phyloP scores from a whole-genome alignment of 257 asterid genomes.

The Lantana camara region DNA sequence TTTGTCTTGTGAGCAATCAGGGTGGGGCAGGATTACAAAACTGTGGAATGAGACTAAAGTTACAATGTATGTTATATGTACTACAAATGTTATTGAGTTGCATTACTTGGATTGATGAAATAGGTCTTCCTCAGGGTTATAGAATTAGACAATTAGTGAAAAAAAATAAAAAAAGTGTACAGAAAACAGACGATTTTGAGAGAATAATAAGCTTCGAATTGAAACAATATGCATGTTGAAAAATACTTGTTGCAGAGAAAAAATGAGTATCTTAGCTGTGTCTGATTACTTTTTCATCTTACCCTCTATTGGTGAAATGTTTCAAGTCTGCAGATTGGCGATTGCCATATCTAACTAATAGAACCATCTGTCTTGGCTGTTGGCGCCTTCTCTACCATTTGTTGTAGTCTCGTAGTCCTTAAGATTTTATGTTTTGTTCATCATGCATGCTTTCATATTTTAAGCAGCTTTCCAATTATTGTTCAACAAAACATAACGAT shows the following conservation, averaged over 20 bases:
- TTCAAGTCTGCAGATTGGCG: conserved; percentile 55
- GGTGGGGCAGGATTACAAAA: background rate
- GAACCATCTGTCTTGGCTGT: conserved; percentile 36
- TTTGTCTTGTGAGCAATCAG: background rate
- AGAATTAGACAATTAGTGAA: too few relatives aligned
- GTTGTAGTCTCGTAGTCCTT: conserved; percentile 31
- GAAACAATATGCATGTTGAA: background rate
- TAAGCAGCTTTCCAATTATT: conserved; percentile 18
- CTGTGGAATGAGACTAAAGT: background rate
- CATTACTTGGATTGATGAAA: conserved; percentile 2
- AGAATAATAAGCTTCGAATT: background rate
- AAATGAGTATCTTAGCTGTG: too few relatives aligned
- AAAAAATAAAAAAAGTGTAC: background rate
- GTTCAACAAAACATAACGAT: conserved; percentile 37
- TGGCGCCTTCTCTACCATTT: conserved; percentile 33
- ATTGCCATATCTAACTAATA: conserved; percentile 37
- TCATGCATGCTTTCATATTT: conserved; percentile 26
- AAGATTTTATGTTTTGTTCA: conserved; percentile 14
- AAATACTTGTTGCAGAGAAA: background rate
- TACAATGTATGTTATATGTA: background rate
- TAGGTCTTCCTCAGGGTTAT: background rate
- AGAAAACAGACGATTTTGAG: background rate
- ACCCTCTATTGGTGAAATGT: conserved; percentile 29
- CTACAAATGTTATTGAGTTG: background rate
- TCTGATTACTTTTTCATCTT: background rate